Evolutionary conservation across 768 basidiomycete genomes (phyloP).

Genomic region (Boletellus emodensis): DNA sequence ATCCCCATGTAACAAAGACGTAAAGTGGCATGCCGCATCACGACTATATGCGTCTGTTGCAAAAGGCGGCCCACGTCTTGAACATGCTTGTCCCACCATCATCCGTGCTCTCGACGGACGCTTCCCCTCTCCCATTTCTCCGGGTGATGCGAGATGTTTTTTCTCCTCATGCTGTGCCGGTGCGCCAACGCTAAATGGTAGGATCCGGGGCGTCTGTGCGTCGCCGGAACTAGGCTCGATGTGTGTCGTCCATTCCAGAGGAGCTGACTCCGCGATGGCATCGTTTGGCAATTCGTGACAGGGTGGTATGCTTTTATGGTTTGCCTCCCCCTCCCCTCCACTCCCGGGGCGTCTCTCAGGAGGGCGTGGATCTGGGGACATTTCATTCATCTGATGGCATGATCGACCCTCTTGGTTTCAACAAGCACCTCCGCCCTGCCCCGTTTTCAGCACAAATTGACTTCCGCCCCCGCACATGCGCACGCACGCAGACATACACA

Average conservation of each 20-base stretch:
- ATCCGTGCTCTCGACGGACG: background rate
- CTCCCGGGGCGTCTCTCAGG: conserved; percentile 7
- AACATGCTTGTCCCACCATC: background rate
- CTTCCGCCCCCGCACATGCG: conserved; percentile 12
- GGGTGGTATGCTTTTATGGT: conserved; percentile 17
- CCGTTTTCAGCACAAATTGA: conserved; percentile 5
- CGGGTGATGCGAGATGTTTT: background rate
- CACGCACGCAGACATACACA: background rate
- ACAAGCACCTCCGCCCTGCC: background rate
- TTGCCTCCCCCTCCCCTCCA: background rate
- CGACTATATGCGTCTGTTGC: conserved; percentile 4
- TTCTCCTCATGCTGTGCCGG: background rate
- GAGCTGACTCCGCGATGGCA: conserved; percentile 22
- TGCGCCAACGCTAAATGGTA: background rate
- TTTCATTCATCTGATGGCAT: conserved; percentile 15
- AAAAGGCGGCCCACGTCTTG: conserved; percentile 16
- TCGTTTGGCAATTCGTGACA: conserved; percentile 10
- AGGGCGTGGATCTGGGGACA: conserved; percentile 16
- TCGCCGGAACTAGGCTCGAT: conserved; percentile 3
- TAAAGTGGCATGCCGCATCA: conserved; percentile 26
- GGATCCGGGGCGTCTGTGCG: conserved; percentile 4
- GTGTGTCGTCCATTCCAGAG: conserved; percentile 1
- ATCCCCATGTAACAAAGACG: conserved; percentile 17
- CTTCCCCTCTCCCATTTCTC: background rate
- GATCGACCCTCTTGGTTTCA: conserved; percentile 17